Percentiles rank a stretch among this genome's conserved stretches.
Evolutionary conservation across 768 basidiomycete species (phyloP).

Genomic region (Podaxis mareebaensis): DNA sequence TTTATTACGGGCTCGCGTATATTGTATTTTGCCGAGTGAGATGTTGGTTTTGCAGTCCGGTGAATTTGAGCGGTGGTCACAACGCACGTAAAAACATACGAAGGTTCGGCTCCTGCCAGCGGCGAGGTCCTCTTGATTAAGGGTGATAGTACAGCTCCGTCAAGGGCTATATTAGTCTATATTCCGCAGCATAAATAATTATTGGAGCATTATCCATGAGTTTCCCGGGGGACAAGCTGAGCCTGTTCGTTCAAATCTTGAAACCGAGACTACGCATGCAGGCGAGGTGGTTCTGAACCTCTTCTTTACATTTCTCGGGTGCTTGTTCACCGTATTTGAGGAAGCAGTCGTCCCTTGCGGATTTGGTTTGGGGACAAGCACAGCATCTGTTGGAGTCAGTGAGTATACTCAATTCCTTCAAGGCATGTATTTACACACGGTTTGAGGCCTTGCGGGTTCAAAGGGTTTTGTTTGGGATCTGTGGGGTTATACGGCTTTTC

Average conservation of each 20-base stretch:
- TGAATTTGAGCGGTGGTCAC: background rate
- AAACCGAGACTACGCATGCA: slow-evolving; percentile 95
- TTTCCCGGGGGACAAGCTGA: background rate
- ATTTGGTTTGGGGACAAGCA: slow-evolving; percentile 93
- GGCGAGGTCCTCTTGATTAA: background rate
- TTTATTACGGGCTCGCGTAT: background rate
- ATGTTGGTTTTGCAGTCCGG: background rate
- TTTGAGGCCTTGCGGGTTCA: slow-evolving; percentile 94
- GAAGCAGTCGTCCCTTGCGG: slow-evolving; percentile 93
- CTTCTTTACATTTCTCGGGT: slow-evolving; percentile 75
- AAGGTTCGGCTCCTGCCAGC: background rate
- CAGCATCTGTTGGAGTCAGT: slow-evolving; percentile 71
- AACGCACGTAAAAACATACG: background rate
- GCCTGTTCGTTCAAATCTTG: slow-evolving; percentile 55
- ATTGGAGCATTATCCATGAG: background rate
- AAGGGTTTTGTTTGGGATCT: slow-evolving; percentile 78
- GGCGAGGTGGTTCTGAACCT: slow-evolving; percentile 77
- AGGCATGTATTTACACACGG: slow-evolving; percentile 58
- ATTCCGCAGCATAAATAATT: background rate
- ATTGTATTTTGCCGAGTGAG: background rate
- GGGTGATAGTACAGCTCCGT: background rate
- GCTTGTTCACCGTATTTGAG: slow-evolving; percentile 65
- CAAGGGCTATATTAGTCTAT: slow-evolving; percentile 13
- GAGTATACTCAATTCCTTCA: background rate
- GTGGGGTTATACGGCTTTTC: slow-evolving; percentile 65